Conservation (phyloP, 495 filamentous ascomycete genomes). For the Daldinia grandis region DNA sequence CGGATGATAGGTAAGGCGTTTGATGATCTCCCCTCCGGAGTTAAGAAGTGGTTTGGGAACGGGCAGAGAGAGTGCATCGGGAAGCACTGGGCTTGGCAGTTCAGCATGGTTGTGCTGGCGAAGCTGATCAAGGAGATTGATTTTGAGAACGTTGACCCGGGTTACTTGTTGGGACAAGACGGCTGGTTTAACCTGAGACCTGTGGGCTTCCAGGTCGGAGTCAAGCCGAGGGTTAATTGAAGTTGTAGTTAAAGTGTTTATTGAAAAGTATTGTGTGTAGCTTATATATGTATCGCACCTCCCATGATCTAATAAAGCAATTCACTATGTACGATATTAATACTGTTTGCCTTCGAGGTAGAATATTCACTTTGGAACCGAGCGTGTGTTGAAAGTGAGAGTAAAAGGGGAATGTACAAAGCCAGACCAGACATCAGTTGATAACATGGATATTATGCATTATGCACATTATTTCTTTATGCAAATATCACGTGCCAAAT, state of each 20-base stretch:
- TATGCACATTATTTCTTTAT: background rate
- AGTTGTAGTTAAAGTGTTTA: background rate
- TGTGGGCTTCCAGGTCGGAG: conserved; percentile 51
- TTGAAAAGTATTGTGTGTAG: background rate
- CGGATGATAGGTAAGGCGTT: conserved; percentile 72
- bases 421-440: no score
- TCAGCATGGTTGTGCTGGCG: conserved; percentile 62
- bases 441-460: background rate
- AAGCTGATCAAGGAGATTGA: conserved; percentile 69
- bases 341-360: no score
- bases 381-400: no score
- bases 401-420: no score
- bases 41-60: conserved; percentile 77
- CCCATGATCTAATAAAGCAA: background rate
- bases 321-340: no score
- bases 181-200: conserved; percentile 60
- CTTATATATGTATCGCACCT: background rate
- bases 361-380: no score
- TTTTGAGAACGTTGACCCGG: conserved; percentile 64
- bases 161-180: conserved; percentile 62
- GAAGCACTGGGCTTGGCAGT: conserved; percentile 73
- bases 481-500: background rate
- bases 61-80: conserved; percentile 74
- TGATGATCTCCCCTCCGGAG: conserved; percentile 62
- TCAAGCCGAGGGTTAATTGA: conserved; percentile 45